Evolutionary conservation across 371 early-diverging fungal genomes (phyloP), one percentile per base, ranked within the genome.

Genomic region (Mucor indicus): DNA sequence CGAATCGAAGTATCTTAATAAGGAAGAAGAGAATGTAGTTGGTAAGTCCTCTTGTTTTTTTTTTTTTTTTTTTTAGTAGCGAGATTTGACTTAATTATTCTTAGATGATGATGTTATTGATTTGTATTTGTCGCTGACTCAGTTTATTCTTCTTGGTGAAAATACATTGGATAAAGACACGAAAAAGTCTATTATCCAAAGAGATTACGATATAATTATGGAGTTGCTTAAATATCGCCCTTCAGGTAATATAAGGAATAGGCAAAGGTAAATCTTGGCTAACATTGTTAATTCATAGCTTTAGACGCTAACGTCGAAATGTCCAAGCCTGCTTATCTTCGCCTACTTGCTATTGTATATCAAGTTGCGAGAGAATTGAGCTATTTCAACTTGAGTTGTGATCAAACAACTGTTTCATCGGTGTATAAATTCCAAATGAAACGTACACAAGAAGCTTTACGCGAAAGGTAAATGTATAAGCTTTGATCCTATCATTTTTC

Each of bases 391-490:
- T 29, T 72, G 7, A 46, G 36, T 22, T 59, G 56, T 31, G 61
- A 66, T 36, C 15, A 44, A 9, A 10, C 39, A 2, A 33, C 56
- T 21, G 49, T 57, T 1, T 36, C 50, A 7, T 39, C 60, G 22
- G 32, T 72, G 8, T 49, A 43, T 33, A 36, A 23, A 1, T 25
- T 66, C 12, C 54, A 47, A 17, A 57, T 66, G 24, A 62, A 58
- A 39, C 60, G 66, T 27, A 63, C 64, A 4, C 53, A 60, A 21
- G 72, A 72, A 37, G 64, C 60, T n/a, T 41, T 58, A 13, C 63
- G 57, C 22, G 42, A 52, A 22, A 70, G 61, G 70, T 67, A 66
- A 21, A 10, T n/a, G 15, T 13, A 32, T 13, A 4, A 27, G 10
- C 3, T 44, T 11, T 0, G 22, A 19, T 24, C 25, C 30, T 43